Base-by-base conservation (phyloP, 371 early-diverging fungal genomes). In the Basidiobolus meristosporus region DNA sequence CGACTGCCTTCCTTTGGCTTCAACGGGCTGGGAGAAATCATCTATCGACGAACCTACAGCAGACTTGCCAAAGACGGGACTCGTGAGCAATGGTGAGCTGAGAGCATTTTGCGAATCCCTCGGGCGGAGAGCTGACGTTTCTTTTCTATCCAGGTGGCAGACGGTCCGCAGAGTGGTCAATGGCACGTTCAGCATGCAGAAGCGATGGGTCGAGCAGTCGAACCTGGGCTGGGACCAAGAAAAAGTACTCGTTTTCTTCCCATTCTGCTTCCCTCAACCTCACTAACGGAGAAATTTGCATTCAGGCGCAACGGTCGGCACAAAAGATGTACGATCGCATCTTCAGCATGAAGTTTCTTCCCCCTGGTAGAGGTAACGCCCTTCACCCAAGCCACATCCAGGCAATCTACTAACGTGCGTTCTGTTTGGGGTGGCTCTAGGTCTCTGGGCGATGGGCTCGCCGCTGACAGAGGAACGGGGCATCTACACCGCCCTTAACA, bases 21-120 rank as follows among this genome's bases (percentile, higher is more conserved):
- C 48, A 53, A 58, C 23, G 58, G 60, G 12, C 55, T 59, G n/a
- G 60, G 60, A n/a, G 58, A 54, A 35, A 43, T 59, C 1, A 59
- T 59, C 23, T 59, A 59, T 38, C 41, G 41, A 17, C 43, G 60
- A 21, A 58, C 59, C 3, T 59, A 59, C 26, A 48, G 56, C 4
- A 42, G 60, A 7, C 34, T 50, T 7, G 52, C 52, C 36, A 17
- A 30, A 9, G 40, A 54, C 10, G 43, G 49, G 3, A 23, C 20
- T 9, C 29, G 46, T 29, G 60, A 59, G 43, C 32, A 34, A 36
- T 59, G 60, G 60, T 44, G 34, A 26, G 11, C 3, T 28, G 15
- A 22, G 11, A 9, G n/a, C n/a, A n/a, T n/a, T n/a, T n/a, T n/a
- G n/a, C n/a, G n/a, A n/a, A 42, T 11, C 22, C 20, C 12, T 31